Percentiles rank a stretch among this genome's conserved stretches.
phyloP scores from a whole-genome alignment of 1,284 basidiomycete species.

The Flammula alnicola region DNA sequence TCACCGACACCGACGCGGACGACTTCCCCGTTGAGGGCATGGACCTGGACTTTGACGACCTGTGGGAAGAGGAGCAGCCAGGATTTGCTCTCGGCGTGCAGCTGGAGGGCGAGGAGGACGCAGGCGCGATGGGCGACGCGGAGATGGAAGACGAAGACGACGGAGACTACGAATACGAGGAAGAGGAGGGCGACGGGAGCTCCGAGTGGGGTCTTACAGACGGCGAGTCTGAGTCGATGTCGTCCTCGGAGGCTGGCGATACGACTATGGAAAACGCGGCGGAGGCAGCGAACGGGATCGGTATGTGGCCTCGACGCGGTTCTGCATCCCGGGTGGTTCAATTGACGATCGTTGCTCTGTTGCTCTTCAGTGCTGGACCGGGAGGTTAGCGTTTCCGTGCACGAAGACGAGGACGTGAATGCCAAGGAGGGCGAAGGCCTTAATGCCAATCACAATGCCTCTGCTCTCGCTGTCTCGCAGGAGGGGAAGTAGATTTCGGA shows the following conservation, averaged over 20 bases:
- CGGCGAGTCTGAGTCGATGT: slow-evolving; percentile 35
- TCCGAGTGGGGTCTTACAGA: slow-evolving; percentile 35
- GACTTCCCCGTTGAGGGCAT: slow-evolving; percentile 31
- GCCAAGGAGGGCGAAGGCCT: slow-evolving; percentile 20
- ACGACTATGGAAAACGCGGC: slow-evolving; percentile 25
- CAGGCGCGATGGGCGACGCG: slow-evolving; percentile 5
- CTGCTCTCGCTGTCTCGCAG: slow-evolving; percentile 11
- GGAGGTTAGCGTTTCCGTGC: slow-evolving; percentile 31
- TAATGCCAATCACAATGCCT: slow-evolving; percentile 5
- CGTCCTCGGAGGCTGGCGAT: slow-evolving; percentile 30
- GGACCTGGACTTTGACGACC: slow-evolving; percentile 33
- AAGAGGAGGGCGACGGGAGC: slow-evolving; percentile 16
- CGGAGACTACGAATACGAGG: slow-evolving; percentile 12
- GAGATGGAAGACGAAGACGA: slow-evolving; percentile 12
- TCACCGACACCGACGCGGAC: slow-evolving; percentile 39
- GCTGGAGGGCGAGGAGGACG: slow-evolving; percentile 4
- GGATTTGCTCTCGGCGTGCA: background rate
- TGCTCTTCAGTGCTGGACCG: slow-evolving; percentile 26
- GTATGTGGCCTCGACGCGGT: slow-evolving; percentile 24
- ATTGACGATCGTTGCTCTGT: slow-evolving; percentile 19
- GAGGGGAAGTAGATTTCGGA: slow-evolving; percentile 23
- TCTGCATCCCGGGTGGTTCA: slow-evolving; percentile 12
- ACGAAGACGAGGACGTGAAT: slow-evolving; percentile 23
- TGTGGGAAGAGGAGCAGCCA: slow-evolving; percentile 31
- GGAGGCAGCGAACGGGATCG: slow-evolving; percentile 12